Evolutionary conservation across 306 rosid species (phyloP), one percentile per base, ranked within the genome.

Genomic region (Cucurbita pepo): DNA sequence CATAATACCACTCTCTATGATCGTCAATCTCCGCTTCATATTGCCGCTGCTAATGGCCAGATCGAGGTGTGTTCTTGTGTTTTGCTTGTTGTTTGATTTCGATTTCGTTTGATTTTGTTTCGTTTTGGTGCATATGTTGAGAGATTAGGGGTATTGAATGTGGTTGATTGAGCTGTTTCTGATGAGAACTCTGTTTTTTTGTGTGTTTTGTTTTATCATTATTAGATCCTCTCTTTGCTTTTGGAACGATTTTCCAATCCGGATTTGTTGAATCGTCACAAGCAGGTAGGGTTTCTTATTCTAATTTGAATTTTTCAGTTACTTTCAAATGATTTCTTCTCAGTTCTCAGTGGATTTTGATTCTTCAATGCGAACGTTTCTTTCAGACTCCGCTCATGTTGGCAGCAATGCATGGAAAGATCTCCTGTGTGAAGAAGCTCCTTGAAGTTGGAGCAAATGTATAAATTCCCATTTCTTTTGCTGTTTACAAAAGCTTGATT

Each of bases 1-100:
- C 77, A 78, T 44, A 85, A 81, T n/a, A 55, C 90, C 38, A 91
- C 97, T 77, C 89, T 86, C 71, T 91, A 89, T 76, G 96, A 91
- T 75, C 91, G 91, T 69, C 95, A 94, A 75, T 86, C 95, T 41
- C 80, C 88, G 41, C 95, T 94, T 77, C 99, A 94, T 82, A 83
- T 91, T 47, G 99, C 97, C 7, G 97, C 97, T 71, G 97, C 99
- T 0, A 91, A 91, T 82, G 99, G 99, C 58, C 97, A 91, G 91
- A 89, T 89, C 92, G 92, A 89, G 91, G 96, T 89, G 43, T 45
- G 79, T 79, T 71, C 62, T 47, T 67, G 34, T 22, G 9, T 59
- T 79, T 70, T 10, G 8, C 44, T 55, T 6, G 44, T 25, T 25
- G 25, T 25, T 70, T 54, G 41, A 51, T 58, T 18, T 64, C 10